Base-by-base conservation (phyloP, 2,329 filamentous ascomycete species). In the Botrytis galanthina region DNA sequence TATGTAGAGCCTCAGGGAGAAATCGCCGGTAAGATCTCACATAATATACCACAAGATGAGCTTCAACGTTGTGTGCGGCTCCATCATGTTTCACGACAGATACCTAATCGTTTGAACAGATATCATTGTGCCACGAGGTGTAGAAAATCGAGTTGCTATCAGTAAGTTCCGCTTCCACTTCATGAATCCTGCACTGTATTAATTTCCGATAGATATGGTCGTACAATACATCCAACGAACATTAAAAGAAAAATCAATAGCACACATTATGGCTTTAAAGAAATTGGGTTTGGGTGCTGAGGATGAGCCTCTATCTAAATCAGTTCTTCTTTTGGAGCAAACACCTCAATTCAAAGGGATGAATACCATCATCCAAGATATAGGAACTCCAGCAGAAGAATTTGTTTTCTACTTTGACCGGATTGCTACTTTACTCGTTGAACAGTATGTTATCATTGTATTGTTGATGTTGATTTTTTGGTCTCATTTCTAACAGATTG, bases 401-500 rank as follows among this genome's bases (percentile, higher is more conserved):
- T 98, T 98, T 81, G 93, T 97, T 75, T 98, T 98, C 83, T 98
- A 98, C 83, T 98, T 98, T 82, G 94, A 99, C 82, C 89, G 96
- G 54, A 85, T 98, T 54, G 90, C 93, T 2, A 90, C 92, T n/a
- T 85, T 98, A 70, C 86, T 98, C 39, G 89, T 98, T 64, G 95
- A 98, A 82, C 85, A 90, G 88, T 91, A 82, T 75, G 87, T 83
- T 22, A 46, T 54, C 63, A 32, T 57, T 35, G 4, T 18, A 10
- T 68, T 32, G 48, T 18, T 29, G 1, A 1, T 26, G 0, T 69
- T 57, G 35, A 32, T 57, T 57, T 18, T 46, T 29, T 7, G 22
- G n/a, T 57, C 1, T 39, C 14, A 32, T 22, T 71, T n/a, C 73
- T 78, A 72, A 77, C 44, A 32, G 26, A 4, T 37, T n/a, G 22